Evolutionary conservation across 1,139 yeast genomes (phyloP).

Genomic region (Kodamaea derodonti): DNA sequence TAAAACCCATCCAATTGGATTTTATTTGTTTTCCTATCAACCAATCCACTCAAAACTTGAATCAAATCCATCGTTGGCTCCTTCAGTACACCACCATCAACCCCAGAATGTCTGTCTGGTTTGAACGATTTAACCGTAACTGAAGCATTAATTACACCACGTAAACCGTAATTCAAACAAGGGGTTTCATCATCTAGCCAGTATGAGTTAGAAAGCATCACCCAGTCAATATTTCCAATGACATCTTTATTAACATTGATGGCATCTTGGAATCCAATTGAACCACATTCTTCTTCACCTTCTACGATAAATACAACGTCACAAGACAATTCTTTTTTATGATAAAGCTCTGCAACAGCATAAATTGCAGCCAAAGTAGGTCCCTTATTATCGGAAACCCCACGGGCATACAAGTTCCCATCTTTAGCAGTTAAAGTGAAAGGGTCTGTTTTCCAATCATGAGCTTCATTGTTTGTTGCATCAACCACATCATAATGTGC

Average conservation of each 20-base stretch:
- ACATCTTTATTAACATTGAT: conserved; percentile 45
- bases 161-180: conserved; percentile 86
- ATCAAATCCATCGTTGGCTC: conserved; percentile 90
- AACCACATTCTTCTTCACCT: conserved; percentile 95
- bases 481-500: conserved; percentile 96
- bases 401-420: conserved; percentile 88
- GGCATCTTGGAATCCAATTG: conserved; percentile 75
- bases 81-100: conserved; percentile 86
- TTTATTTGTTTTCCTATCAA: conserved; percentile 42
- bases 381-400: conserved; percentile 93
- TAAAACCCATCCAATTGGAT: conserved; percentile 70
- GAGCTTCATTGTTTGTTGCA: conserved; percentile 39
- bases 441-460: conserved; percentile 77
- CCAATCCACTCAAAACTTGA: conserved; percentile 61
- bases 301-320: conserved; percentile 85
- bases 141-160: conserved; percentile 86
- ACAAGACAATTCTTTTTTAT: conserved; percentile 49
- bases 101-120: conserved; percentile 94
- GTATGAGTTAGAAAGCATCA: conserved; percentile 82
- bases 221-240: conserved; percentile 81
- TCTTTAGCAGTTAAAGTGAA: conserved; percentile 69
- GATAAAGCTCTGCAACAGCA: conserved; percentile 73
- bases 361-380: conserved; percentile 87
- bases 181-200: conserved; percentile 92
- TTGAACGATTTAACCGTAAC: conserved; percentile 64